phyloP scores from a whole-genome alignment of 805 yeast species.

The Candida yuanshanica region DNA sequence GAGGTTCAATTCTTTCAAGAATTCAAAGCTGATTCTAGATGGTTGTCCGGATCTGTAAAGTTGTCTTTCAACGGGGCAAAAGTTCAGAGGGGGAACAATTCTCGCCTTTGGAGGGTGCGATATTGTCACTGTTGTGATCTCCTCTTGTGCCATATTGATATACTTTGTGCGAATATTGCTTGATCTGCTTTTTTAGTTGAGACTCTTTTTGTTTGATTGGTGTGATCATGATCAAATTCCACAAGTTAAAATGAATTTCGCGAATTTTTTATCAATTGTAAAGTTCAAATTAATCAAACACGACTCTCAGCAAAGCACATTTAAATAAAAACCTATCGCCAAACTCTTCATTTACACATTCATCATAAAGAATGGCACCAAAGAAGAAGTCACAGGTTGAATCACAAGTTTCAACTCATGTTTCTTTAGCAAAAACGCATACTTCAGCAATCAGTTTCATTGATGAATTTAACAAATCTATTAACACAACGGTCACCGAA shows the following conservation, averaged over 20 bases:
- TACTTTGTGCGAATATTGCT: no score
- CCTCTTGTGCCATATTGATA: neutral
- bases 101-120: constrained; percentile 52
- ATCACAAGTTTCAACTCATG: neutral
- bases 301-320: neutral
- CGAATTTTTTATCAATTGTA: neutral
- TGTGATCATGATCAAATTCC: neutral
- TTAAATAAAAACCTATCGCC: neutral
- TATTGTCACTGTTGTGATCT: neutral
- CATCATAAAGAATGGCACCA: neutral
- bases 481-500: constrained; percentile 26
- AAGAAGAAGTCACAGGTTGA: neutral
- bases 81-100: constrained; percentile 90
- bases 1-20: constrained; percentile 65
- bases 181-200: no score
- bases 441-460: constrained; percentile 11
- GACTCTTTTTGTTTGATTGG: neutral
- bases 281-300: neutral
- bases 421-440: constrained; percentile 1
- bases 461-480: constrained; percentile 27
- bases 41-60: constrained; percentile 94
- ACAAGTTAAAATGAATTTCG: neutral
- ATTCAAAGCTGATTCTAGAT: constrained; percentile 85
- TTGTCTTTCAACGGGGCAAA: constrained; percentile 88
- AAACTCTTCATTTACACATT: neutral